Conservation (phyloP, 495 filamentous ascomycete species). For the Podospora comata region DNA sequence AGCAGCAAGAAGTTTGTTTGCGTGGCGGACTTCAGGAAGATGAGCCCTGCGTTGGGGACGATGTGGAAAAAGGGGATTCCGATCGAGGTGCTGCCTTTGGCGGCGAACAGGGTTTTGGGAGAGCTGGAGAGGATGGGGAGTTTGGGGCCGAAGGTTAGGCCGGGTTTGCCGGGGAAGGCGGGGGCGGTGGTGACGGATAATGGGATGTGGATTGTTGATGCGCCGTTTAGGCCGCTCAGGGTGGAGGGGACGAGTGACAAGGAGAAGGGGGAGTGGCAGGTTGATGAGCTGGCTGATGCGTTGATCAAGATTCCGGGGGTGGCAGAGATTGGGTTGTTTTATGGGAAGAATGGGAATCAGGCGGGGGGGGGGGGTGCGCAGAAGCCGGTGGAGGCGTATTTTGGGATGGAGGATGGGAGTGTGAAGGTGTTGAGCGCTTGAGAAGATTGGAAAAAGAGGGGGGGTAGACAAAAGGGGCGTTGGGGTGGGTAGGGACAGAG, state of each 20-base stretch:
- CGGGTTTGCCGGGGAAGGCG: slow-evolving; percentile 64
- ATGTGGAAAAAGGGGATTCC: slow-evolving; percentile 76
- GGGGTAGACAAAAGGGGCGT: background rate
- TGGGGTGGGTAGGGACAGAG: background rate
- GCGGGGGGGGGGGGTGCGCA: slow-evolving; percentile 64
- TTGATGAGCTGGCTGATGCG: slow-evolving; percentile 62
- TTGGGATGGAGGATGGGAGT: slow-evolving; percentile 72
- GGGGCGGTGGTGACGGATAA: slow-evolving; percentile 91
- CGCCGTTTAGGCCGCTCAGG: slow-evolving; percentile 71
- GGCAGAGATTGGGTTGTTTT: slow-evolving; percentile 88
- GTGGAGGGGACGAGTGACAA: slow-evolving; percentile 52
- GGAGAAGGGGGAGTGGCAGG: slow-evolving; percentile 70
- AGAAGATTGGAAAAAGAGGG: background rate
- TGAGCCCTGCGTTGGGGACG: slow-evolving; percentile 70
- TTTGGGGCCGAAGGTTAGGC: slow-evolving; percentile 62
- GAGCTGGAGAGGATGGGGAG: slow-evolving; percentile 70
- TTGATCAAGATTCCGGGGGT: slow-evolving; percentile 86
- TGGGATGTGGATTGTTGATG: slow-evolving; percentile 89
- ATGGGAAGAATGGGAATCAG: slow-evolving; percentile 68
- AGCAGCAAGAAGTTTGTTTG: slow-evolving; percentile 85
- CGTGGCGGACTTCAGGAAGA: slow-evolving; percentile 91
- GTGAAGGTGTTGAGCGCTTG: slow-evolving; percentile 22
- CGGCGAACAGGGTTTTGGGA: slow-evolving; percentile 65
- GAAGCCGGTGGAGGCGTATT: slow-evolving; percentile 90
- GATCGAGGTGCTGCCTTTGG: slow-evolving; percentile 86